A percentile compares a stretch with the other conserved stretches of the same genome.
Conservation (phyloP, 345 rosid species). For the Eutrema heterophyllum region DNA sequence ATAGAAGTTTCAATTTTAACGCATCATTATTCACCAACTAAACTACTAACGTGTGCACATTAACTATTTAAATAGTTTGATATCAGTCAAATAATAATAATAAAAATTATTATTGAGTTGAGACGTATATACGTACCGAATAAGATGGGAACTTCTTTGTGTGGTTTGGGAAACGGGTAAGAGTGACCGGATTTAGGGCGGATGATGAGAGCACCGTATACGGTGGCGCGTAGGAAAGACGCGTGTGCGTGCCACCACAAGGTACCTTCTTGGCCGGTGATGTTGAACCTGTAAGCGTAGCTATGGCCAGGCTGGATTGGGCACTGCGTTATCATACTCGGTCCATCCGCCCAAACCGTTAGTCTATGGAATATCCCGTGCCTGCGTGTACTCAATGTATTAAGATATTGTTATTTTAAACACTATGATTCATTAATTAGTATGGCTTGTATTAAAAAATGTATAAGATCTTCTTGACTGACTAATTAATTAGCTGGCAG, state of each 20-base stretch:
- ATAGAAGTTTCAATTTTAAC: background rate
- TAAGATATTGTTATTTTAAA: background rate
- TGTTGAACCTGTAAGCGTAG: constrained; percentile 58
- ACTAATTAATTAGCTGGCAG: background rate
- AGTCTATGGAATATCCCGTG: constrained; percentile 69
- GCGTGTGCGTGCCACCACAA: constrained; percentile 96
- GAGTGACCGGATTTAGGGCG: constrained; percentile 54
- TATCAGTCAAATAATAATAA: background rate
- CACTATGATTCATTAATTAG: background rate
- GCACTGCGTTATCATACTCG: constrained; percentile 70
- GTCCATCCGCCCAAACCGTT: constrained; percentile 89
- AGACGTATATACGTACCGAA: constrained; percentile 42
- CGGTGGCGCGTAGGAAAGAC: constrained; percentile 71
- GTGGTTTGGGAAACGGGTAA: constrained; percentile 77
- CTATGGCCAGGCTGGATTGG: constrained; percentile 61
- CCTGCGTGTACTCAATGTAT: constrained; percentile 37
- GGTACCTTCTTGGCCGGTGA: constrained; percentile 75
- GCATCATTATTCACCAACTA: constrained; percentile 8
- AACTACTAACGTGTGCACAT: background rate
- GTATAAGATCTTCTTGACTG: background rate
- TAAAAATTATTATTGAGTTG: background rate
- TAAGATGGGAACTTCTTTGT: constrained; percentile 67
- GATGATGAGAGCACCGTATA: constrained; percentile 76
- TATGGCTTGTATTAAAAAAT: background rate
- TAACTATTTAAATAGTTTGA: background rate